Percentiles rank a stretch among this genome's conserved stretches.
Evolutionary conservation across 176 grass and related monocot genomes (phyloP).

Genomic region (Eremochloa ophiuroides): DNA sequence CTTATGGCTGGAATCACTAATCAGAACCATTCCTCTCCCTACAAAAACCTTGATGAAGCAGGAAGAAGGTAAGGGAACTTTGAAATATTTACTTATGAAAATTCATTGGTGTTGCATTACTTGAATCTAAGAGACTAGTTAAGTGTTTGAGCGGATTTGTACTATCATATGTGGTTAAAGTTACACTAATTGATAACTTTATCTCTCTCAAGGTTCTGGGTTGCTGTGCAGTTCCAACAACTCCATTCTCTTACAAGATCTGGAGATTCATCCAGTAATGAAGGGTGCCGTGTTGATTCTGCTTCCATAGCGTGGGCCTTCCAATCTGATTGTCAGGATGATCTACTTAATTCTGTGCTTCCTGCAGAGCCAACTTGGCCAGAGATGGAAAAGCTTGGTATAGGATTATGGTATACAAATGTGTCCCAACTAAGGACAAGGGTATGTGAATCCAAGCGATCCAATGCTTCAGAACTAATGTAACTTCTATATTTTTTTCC

Average conservation of each 20-base stretch:
- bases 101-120: constrained; percentile 1
- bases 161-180: background rate
- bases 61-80: constrained; percentile 62
- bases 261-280: constrained; percentile 36
- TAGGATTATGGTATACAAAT: constrained; percentile 89
- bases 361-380: constrained; percentile 69
- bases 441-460: constrained; percentile 44
- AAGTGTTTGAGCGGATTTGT: constrained; percentile 11
- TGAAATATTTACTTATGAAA: constrained; percentile 8
- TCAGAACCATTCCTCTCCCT: constrained; percentile 61
- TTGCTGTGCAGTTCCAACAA: constrained; percentile 76
- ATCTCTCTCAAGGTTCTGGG: constrained; percentile 87
- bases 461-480: constrained; percentile 15
- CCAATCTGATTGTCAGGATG: constrained; percentile 95
- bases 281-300: constrained; percentile 51
- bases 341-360: constrained; percentile 90
- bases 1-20: constrained; percentile 79
- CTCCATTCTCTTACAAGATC: constrained; percentile 33
- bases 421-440: constrained; percentile 63
- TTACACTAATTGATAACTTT: constrained; percentile 40
- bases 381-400: constrained; percentile 82
- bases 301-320: constrained; percentile 79
- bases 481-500: constrained; percentile 10
- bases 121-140: constrained; percentile 16
- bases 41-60: constrained; percentile 87